Base-by-base conservation (phyloP, 2,329 filamentous ascomycete species). In the Stachybotrys elegans region DNA sequence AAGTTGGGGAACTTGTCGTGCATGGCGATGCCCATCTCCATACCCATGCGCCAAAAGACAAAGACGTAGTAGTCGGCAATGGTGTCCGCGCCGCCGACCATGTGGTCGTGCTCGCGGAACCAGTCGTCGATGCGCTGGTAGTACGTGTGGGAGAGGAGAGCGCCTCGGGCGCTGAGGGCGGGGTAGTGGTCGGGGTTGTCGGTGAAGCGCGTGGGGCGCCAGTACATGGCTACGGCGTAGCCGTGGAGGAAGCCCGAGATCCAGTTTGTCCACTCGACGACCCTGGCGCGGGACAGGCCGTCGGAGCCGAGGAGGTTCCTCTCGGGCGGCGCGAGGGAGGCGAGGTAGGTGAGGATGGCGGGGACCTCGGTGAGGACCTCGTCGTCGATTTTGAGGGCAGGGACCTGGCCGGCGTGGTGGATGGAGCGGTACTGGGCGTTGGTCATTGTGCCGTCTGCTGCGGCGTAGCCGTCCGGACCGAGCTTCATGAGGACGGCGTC, bases 321-420 rank as follows among this genome's bases (percentile, higher is more conserved):
- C 0, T 51, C 19, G 0, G 54, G 55, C 0, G 55, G 32, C 5
- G n/a, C 16, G 1, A 63, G 47, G 0, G 55, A 54, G 3, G 56
- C 54, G 38, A 65, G 57, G 49, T 61, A 66, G 11, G 44, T 59
- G 1, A 66, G 40, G 4, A 68, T 46, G 4, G 63, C 65, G 0
- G 57, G 54, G 41, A 59, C 49, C 41, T 68, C 65, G 2, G 60
- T 65, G 31, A 68, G 53, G 34, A 58, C 25, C 13, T 57, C 49
- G 8, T 48, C 45, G n/a, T 57, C 55, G 21, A 65, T 49, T 4
- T 43, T 36, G 16, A 68, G 50, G 1, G 52, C 55, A 1, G 65
- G 63, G 0, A 68, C 61, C 12, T 54, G 59, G 16, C 58, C 61
- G 4, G 42, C 45, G 0, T 54, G 61, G 40, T 67, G 55, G 36